Base-by-base conservation (phyloP, 352 stramenopile species). In the Pseudoperonospora humuli region DNA sequence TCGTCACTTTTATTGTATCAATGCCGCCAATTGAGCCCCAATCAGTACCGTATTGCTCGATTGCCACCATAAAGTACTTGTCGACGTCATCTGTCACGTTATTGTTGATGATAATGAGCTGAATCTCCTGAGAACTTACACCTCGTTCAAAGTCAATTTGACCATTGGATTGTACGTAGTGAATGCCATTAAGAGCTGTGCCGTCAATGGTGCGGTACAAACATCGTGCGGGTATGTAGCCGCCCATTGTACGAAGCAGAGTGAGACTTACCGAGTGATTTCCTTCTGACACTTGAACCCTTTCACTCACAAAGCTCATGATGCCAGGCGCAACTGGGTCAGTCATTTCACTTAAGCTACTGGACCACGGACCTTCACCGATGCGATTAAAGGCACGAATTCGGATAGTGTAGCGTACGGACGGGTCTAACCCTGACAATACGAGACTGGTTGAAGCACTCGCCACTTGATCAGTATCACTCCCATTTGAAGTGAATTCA, bases 41-140 rank as follows among this genome's bases (percentile, higher is more conserved):
- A 4, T 52, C 17, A 5, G 43, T 35, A 11, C 52, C 37, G 25
- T 52, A 60, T 6, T 34, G 6, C 7, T 42, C 20, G n/a, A 84
- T 45, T 14, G 51, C 29, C 3, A 84, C 41, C 15, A 39, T 75
- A 27, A 84, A 84, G 19, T 54, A 75, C 5, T 39, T 60, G 32
- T 80, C 67, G 7, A 57, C 49, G 9, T 84, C 67, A 7, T 80
- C 69, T 0, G 53, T 47, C 7, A 82, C 41, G 7, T 54, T 33
- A 35, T 84, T 80, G 50, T 82, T 76, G 25, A 75, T 64, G 20
- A 84, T 74, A 0, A 19, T 5, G 11, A 84, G 24, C 0, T n/a
- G 35, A 8, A 84, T 47, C 4, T 40, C 41, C 9, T 57, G 33
- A 11, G 29, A 55, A 9, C 40, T 52, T 0, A 52, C 21, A n/a